Conservation (phyloP, 345 rosid genomes). For the Iberis pinnata region DNA sequence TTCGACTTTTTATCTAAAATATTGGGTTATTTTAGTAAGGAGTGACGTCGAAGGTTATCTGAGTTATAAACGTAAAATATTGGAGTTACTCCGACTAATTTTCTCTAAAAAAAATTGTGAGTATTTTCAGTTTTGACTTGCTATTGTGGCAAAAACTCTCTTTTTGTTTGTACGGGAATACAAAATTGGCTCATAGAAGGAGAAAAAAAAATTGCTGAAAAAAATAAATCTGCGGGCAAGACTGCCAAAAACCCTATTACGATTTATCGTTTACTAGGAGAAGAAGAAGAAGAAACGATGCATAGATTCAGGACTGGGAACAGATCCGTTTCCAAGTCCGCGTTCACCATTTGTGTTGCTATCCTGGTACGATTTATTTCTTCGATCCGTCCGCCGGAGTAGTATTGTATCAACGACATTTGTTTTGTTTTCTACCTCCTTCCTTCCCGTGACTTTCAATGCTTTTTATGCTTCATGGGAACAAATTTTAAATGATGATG, state of each 20-base stretch:
- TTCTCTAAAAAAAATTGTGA: too few species aligned
- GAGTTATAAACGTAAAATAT: too few species aligned
- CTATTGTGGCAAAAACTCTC: too few species aligned
- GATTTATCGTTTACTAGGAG: conserved; percentile 15
- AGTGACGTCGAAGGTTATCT: too few species aligned
- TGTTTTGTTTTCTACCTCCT: not conserved
- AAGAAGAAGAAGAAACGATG: conserved; percentile 24
- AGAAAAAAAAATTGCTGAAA: too few species aligned
- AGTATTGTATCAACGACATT: conserved; percentile 2
- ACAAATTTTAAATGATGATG: not conserved
- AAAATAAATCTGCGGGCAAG: not conserved
- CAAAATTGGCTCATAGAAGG: conserved; percentile 6
- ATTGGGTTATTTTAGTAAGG: too few species aligned
- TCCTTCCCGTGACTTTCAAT: not conserved
- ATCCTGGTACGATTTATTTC: conserved; percentile 21
- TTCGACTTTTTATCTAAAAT: too few species aligned
- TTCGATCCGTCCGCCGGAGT: conserved; percentile 1
- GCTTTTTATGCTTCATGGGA: not conserved
- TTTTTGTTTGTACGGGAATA: too few species aligned
- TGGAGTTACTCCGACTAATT: too few species aligned
- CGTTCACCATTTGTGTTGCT: conserved; percentile 20
- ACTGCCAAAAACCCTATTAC: conserved; percentile 23
- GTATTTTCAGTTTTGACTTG: too few species aligned
- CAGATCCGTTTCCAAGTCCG: conserved; percentile 31
- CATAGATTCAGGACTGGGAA: conserved; percentile 21